Conservation (phyloP, 495 filamentous ascomycete species). For the Astrocystis sublimbata region DNA sequence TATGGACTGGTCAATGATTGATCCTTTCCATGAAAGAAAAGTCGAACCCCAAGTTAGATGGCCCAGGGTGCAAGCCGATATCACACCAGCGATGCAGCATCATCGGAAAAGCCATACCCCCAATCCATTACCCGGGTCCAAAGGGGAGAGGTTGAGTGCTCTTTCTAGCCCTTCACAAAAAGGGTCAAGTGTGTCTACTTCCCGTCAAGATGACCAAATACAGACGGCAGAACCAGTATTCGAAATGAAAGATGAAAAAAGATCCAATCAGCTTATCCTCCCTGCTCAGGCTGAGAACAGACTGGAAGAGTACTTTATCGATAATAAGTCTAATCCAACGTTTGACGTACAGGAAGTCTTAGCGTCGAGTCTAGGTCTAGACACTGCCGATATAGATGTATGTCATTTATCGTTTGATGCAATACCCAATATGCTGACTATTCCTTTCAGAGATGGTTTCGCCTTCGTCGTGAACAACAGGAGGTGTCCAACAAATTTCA, state of each 20-base stretch:
- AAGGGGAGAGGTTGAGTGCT: not conserved
- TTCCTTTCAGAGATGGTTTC: slow-evolving; percentile 40
- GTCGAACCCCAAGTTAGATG: not conserved
- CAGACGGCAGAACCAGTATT: not conserved
- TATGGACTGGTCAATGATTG: not conserved
- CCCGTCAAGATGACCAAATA: not conserved
- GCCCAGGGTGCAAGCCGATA: slow-evolving; percentile 2
- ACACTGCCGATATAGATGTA: slow-evolving; percentile 39
- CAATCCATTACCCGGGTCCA: not conserved
- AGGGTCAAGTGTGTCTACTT: not conserved
- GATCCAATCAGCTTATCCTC: slow-evolving; percentile 27
- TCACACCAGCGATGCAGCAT: slow-evolving; percentile 4
- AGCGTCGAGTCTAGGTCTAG: slow-evolving; percentile 44
- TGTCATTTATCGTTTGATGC: slow-evolving; percentile 10
- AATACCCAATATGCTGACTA: not conserved
- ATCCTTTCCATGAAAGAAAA: not conserved
- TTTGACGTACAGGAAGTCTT: slow-evolving; percentile 40
- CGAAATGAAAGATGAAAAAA: not conserved
- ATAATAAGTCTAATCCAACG: slow-evolving; percentile 37
- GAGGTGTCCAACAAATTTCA: slow-evolving; percentile 40
- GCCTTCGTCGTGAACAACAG: slow-evolving; percentile 45
- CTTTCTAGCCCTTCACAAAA: not conserved
- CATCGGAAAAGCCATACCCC: slow-evolving; percentile 4
- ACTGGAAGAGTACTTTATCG: slow-evolving; percentile 47
- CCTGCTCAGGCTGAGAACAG: slow-evolving; percentile 39